A percentile compares a stretch with the other conserved stretches of the same genome.
Evolutionary conservation across 2,329 filamentous ascomycete species (phyloP).

Genomic region (Cordyceps farinosa): DNA sequence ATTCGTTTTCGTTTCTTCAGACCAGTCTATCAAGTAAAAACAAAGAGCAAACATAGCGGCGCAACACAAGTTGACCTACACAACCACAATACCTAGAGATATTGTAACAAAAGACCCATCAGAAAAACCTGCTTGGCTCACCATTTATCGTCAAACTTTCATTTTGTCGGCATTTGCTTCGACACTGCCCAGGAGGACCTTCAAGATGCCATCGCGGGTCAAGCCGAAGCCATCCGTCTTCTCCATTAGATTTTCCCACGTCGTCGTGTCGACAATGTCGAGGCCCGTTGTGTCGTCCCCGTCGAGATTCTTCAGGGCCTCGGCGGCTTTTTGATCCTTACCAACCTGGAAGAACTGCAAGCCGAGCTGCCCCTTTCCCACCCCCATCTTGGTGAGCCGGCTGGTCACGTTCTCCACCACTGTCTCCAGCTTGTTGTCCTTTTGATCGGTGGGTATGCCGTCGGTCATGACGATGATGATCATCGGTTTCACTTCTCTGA

Average conservation of each 20-base stretch:
- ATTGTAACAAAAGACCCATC: too few relatives aligned
- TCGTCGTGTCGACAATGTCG: constrained; percentile 90
- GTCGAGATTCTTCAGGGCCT: constrained; percentile 69
- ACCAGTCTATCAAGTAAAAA: not conserved
- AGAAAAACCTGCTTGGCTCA: too few relatives aligned
- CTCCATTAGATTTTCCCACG: constrained; percentile 51
- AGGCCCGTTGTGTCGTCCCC: constrained; percentile 64
- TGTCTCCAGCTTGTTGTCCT: too few relatives aligned
- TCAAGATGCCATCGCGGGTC: constrained; percentile 71
- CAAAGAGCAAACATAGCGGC: not conserved
- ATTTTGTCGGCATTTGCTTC: constrained; percentile 25
- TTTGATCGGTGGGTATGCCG: constrained; percentile 73
- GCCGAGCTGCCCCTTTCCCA: constrained; percentile 77
- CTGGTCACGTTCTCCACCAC: constrained; percentile 64
- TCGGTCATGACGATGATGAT: constrained; percentile 95
- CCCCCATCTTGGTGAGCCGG: constrained; percentile 65
- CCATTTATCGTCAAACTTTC: too few relatives aligned
- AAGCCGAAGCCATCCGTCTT: constrained; percentile 43
- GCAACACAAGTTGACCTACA: too few relatives aligned
- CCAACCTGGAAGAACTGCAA: constrained; percentile 97
- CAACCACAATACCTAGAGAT: too few relatives aligned
- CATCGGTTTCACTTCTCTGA: constrained; percentile 60
- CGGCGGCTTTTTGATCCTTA: constrained; percentile 60
- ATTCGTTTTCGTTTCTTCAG: not conserved
- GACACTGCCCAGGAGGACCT: constrained; percentile 77